These are phyloP conservation scores for Pontederia crassipes DNA, from an alignment of 176 grass and related monocot genomes.

Conservation along the genomic window DNA sequence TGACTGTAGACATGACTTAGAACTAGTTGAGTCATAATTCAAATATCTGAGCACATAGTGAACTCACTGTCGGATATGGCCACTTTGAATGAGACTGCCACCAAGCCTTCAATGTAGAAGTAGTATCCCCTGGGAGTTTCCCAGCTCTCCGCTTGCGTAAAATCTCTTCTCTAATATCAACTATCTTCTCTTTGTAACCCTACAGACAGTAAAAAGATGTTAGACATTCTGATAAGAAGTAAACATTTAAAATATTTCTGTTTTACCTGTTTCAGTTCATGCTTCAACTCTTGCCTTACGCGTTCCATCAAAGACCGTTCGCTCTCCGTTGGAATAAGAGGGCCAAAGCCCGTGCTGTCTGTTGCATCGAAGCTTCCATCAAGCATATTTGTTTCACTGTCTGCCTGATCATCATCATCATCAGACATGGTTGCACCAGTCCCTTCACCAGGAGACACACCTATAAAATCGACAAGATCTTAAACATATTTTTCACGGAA, in stretches of 20 bases:
- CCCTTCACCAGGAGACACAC: slow-evolving; percentile 87
- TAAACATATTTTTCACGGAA: background rate
- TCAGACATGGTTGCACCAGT: slow-evolving; percentile 98
- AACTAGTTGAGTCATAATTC: no score
- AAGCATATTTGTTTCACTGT: slow-evolving; percentile 73
- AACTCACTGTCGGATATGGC: slow-evolving; percentile 88
- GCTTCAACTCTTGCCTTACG: slow-evolving; percentile 73
- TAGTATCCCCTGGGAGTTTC: slow-evolving; percentile 86
- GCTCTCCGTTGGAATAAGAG: slow-evolving; percentile 81
- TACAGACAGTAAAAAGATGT: slow-evolving; percentile 24
- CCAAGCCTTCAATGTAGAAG: slow-evolving; percentile 82
- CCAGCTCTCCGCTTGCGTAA: slow-evolving; percentile 90
- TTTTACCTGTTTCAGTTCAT: slow-evolving; percentile 86
- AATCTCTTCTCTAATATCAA: slow-evolving; percentile 95
- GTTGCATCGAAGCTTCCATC: slow-evolving; percentile 51
- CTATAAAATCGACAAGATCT: slow-evolving; percentile 22
- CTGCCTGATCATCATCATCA: slow-evolving; percentile 81
- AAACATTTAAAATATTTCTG: background rate
- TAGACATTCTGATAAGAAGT: background rate
- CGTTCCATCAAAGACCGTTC: slow-evolving; percentile 95
- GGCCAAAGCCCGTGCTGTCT: slow-evolving; percentile 88
- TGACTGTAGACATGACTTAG: no score
- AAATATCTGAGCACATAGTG: background rate
- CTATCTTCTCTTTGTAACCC: slow-evolving; percentile 95
- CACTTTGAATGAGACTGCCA: slow-evolving; percentile 96